Evolutionary conservation across 2,329 filamentous ascomycete species (phyloP).

Genomic region (Alternaria metachromatica): DNA sequence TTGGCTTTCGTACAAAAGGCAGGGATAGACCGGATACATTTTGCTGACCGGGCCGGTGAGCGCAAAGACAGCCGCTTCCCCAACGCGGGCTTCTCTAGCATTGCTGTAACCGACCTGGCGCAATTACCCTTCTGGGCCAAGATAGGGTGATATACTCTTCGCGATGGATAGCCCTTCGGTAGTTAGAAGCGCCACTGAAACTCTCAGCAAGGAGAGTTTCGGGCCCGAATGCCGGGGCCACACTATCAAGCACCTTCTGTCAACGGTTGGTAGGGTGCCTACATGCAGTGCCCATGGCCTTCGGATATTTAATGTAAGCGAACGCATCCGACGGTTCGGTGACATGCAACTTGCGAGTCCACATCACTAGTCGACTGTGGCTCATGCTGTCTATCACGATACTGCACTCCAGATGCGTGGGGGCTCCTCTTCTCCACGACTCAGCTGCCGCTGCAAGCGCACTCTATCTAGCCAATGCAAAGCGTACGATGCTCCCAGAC

Average conservation of each 20-base stretch:
- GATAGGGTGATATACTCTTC: slow-evolving; percentile 16
- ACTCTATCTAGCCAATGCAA: slow-evolving; percentile 29
- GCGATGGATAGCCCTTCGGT: slow-evolving; percentile 2
- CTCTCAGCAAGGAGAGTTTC: slow-evolving; percentile 9
- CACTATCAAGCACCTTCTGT: slow-evolving; percentile 3
- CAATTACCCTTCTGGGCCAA: slow-evolving; percentile 40
- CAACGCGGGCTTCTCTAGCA: slow-evolving; percentile 45
- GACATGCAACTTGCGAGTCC: neutral
- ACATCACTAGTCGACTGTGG: neutral
- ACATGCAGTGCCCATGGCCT: slow-evolving; percentile 21
- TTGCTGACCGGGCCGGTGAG: slow-evolving; percentile 36
- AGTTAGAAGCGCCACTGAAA: slow-evolving; percentile 12
- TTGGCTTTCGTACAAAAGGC: slow-evolving; percentile 73
- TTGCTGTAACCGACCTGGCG: slow-evolving; percentile 36
- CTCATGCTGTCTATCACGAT: slow-evolving; percentile 3
- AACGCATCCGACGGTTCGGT: slow-evolving; percentile 5
- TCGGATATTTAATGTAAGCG: neutral
- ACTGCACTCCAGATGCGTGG: slow-evolving; percentile 16
- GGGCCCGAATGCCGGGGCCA: slow-evolving; percentile 14
- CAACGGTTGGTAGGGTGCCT: slow-evolving; percentile 13
- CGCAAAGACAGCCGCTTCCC: slow-evolving; percentile 42
- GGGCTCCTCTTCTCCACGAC: slow-evolving; percentile 13
- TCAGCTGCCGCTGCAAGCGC: slow-evolving; percentile 38
- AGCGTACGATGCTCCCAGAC: slow-evolving; percentile 33
- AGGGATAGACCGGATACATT: slow-evolving; percentile 66